Conservation (phyloP, 164 flowering plant genomes). For the Santalum album region DNA sequence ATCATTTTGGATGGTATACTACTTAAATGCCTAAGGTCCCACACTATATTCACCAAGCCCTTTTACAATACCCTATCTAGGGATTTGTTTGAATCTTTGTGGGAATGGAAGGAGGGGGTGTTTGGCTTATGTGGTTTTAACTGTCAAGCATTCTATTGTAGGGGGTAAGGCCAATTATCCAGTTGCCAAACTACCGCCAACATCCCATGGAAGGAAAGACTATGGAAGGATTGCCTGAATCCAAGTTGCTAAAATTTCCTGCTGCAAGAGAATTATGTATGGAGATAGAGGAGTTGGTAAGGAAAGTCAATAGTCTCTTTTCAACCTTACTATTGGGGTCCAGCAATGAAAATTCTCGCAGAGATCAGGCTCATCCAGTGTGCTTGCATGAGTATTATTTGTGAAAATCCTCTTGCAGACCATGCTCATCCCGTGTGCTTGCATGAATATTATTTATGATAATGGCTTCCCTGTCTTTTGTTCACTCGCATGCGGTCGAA, state of each 20-base stretch:
- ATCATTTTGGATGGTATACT: no score
- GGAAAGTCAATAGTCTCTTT: conserved; percentile 19
- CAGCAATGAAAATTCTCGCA: not conserved
- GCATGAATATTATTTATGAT: conserved; percentile 32
- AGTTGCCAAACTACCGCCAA: conserved; percentile 43
- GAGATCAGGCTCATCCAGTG: no score
- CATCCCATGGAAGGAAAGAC: conserved; percentile 66
- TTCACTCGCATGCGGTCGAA: conserved; percentile 4
- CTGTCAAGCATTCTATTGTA: conserved; percentile 25
- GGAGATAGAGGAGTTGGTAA: conserved; percentile 14
- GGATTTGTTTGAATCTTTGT: no score
- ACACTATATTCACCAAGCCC: no score
- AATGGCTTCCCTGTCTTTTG: conserved; percentile 15
- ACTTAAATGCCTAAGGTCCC: no score
- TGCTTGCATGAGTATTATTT: not conserved
- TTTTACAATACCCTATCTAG: no score
- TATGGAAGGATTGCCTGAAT: conserved; percentile 48
- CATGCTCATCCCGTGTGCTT: conserved; percentile 46
- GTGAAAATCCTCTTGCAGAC: conserved; percentile 19
- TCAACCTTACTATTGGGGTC: conserved; percentile 19
- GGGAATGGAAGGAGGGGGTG: not conserved
- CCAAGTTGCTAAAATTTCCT: conserved; percentile 8
- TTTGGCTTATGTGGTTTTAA: conserved; percentile 6
- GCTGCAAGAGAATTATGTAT: not conserved
- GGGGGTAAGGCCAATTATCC: conserved; percentile 62